Evolutionary conservation across 2,329 filamentous ascomycete genomes (phyloP), one percentile per base, ranked within the genome.

Genomic region (Tricladium varicosporioides): DNA sequence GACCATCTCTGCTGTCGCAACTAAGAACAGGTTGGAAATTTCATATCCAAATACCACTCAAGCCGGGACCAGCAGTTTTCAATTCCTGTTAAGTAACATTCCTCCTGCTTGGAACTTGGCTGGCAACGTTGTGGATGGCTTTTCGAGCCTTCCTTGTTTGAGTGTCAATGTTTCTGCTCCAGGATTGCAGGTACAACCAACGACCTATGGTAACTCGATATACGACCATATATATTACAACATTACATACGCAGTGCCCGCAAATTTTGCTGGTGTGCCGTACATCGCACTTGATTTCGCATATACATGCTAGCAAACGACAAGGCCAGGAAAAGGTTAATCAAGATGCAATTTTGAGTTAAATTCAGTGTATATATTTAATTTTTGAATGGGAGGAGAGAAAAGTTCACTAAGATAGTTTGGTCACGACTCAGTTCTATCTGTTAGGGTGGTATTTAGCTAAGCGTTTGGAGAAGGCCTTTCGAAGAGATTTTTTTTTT

Each of bases 141-240:
- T 76, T 13, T 68, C 70, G 43, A 64, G 66, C 10, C 56, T 76
- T 27, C 74, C 74, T 4, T 78, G 76, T 55, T 61, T 78, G 31
- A 65, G 65, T 47, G 71, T 76, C 15, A 72, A 69, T 15, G 70
- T 78, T 0, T 60, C 66, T 4, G 74, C 75, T 1, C 63, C 69
- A 2, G 76, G 75, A 0, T 54, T 78, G 22, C 66, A 71, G 45
- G 63, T 69, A 45, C 67, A 72, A 58, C 69, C 71, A 1, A 70
- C 73, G 2, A 63, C 67, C 2, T 77, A 78, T 52, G 73, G 73
- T 0, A 62, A 63, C 10, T 65, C 64, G 8, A 64, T 79, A 47
- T 70, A 74, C 44, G 69, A 76, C 50, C 75, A 78, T 50, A 69
- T 69, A 57, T 74, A 74, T 16, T 78, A 78, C 36, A 79, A 79